These are phyloP conservation scores for Kwoniella sp. DNA, from an alignment of 768 basidiomycete genomes.

Conservation along the genomic window DNA sequence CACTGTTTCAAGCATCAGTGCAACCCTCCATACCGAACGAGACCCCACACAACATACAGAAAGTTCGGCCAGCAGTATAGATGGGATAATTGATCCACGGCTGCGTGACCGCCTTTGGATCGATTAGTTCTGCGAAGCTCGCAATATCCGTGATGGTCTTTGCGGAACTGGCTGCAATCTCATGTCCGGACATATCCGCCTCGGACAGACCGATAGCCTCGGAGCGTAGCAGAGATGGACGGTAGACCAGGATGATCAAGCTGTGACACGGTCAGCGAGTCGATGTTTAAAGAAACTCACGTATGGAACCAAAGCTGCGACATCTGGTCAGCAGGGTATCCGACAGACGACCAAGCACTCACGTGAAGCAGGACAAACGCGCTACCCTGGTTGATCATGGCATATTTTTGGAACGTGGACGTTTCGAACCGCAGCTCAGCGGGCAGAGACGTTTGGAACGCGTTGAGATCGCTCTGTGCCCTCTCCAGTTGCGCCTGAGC, in stretches of 20 bases:
- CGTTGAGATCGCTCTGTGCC: constrained; percentile 14
- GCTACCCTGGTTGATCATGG: constrained; percentile 7
- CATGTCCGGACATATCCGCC: constrained; percentile 6
- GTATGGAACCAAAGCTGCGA: constrained; percentile 25
- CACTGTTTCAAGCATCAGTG: neutral
- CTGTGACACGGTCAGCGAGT: neutral
- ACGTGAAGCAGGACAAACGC: constrained; percentile 23
- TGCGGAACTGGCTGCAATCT: constrained; percentile 19
- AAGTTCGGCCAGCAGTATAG: constrained; percentile 18
- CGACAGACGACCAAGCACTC: neutral
- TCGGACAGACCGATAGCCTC: constrained; percentile 1
- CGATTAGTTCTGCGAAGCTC: constrained; percentile 24
- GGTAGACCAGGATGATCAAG: constrained; percentile 9
- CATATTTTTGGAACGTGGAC: constrained; percentile 19
- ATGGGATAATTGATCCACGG: constrained; percentile 24
- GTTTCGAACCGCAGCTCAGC: constrained; percentile 19
- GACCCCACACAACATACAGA: constrained; percentile 26
- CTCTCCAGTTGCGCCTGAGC: neutral
- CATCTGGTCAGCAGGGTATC: neutral
- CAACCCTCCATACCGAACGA: too few relatives aligned
- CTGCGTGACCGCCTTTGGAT: constrained; percentile 16
- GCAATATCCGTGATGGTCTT: constrained; percentile 25
- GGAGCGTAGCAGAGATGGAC: neutral
- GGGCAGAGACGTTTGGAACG: constrained; percentile 14
- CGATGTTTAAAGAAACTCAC: neutral